Base-by-base conservation (phyloP, 2,329 filamentous ascomycete genomes). In the Neofusicoccum cordaticola region DNA sequence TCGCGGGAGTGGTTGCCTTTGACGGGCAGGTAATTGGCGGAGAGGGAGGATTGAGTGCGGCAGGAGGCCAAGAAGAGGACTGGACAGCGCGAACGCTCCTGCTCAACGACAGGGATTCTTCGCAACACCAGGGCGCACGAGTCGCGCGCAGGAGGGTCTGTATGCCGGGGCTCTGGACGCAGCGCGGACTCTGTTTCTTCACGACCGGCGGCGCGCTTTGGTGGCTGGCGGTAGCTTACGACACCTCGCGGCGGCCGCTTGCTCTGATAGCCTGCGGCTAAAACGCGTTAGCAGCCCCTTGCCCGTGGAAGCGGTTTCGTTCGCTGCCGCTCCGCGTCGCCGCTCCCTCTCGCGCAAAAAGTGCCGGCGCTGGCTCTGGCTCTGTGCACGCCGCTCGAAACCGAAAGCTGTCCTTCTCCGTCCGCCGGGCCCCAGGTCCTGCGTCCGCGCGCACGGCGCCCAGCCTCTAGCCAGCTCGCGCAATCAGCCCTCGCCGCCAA, bases 41-140 rank as follows among this genome's bases (percentile, higher is more conserved):
- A 65, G 63, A 57, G 56, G 37, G 57, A 57, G 63, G 53, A 58
- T 41, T 58, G 62, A 57, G 62, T 41, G 41, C 44, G 47, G 63
- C 63, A 61, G 63, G 63, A 65, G 63, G 63, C 63, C 63, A 65
- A 65, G 62, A 58, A 15, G 45, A 65, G 47, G 42, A 52, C 60
- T 15, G 19, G 37, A 39, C 15, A 47, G 42, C 44, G 34, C 50
- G 57, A 56, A 57, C 62, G 62, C 63, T 64, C 63, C 63, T 65
- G 63, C 63, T 61, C 62, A 19, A 47, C 53, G 63, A 61, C 63
- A 65, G 57, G 63, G 63, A 65, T 65, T 19, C 4, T 15, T 27
- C 22, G 52, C 62, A 53, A 45, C 61, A 48, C 44, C 50, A 53
- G 50, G 39, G 41, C 31, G 42, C 61, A 63, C 61, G 61, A 63